These are phyloP conservation scores for Plantago coronopus DNA, from an alignment of 305 asterid species.

Conservation along the genomic window DNA sequence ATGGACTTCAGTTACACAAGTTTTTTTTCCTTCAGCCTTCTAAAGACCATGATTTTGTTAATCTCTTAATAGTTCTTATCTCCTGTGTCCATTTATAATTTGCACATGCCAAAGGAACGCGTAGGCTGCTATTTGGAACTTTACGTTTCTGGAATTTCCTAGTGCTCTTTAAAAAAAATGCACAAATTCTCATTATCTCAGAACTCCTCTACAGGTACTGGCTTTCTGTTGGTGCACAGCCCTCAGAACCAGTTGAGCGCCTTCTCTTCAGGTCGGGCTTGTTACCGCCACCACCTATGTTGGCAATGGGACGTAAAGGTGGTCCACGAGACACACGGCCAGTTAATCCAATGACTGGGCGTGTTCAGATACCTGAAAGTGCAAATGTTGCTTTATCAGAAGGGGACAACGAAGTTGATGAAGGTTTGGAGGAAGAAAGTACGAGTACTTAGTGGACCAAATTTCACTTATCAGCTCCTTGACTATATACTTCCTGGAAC, in stretches of 20 bases:
- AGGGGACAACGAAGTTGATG: slow-evolving; percentile 29
- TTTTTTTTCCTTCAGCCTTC: not conserved
- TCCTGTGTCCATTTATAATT: slow-evolving; percentile 4
- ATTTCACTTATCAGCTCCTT: not conserved
- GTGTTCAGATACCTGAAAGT: slow-evolving; percentile 35
- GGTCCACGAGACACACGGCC: slow-evolving; percentile 80
- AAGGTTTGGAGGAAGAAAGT: slow-evolving; percentile 23
- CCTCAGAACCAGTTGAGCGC: slow-evolving; percentile 78
- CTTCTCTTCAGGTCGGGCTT: slow-evolving; percentile 71
- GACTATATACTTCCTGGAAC: no score
- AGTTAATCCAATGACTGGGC: slow-evolving; percentile 77
- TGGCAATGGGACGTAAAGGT: slow-evolving; percentile 82
- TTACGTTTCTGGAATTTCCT: not conserved
- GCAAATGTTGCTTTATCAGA: slow-evolving; percentile 14
- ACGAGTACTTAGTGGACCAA: slow-evolving; percentile 9
- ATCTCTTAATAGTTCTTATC: no score
- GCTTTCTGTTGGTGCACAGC: slow-evolving; percentile 89
- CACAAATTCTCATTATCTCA: not conserved
- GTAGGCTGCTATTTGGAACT: not conserved
- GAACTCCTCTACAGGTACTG: slow-evolving; percentile 48
- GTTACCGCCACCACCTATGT: slow-evolving; percentile 80
- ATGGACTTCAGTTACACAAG: not conserved
- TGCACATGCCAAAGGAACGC: not conserved
- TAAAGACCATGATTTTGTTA: not conserved
- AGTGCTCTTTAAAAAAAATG: not conserved